A percentile compares a stretch with the other conserved stretches of the same genome.
Evolutionary conservation across 225 moss, liverwort and hornwort genomes (phyloP).

Genomic region (Lunularia cruciata): DNA sequence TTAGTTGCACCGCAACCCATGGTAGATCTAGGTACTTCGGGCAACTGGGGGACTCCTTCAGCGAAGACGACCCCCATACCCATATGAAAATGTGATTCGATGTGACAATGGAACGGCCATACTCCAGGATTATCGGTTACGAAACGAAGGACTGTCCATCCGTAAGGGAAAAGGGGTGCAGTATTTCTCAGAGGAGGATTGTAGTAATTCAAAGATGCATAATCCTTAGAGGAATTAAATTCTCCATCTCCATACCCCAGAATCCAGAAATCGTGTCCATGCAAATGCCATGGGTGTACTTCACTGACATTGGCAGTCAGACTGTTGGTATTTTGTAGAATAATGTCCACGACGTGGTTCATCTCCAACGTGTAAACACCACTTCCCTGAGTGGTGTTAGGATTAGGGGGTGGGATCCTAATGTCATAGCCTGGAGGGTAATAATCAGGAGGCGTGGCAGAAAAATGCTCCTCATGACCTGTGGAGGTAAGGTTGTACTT

Average conservation of each 20-base stretch:
- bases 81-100: constrained; percentile 55
- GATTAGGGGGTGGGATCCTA: constrained; percentile 25
- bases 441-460: constrained; percentile 21
- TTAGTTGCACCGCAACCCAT: constrained; percentile 31
- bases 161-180: constrained; percentile 54
- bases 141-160: constrained; percentile 60
- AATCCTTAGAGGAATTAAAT: constrained; percentile 32
- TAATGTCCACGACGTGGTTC: constrained; percentile 50
- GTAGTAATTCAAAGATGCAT: constrained; percentile 47
- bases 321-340: constrained; percentile 51
- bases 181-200: constrained; percentile 59
- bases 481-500: constrained; percentile 26
- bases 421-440: constrained; percentile 40
- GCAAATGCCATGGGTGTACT: constrained; percentile 66
- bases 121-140: constrained; percentile 64
- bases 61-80: constrained; percentile 68
- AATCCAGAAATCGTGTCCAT: constrained; percentile 68
- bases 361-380: constrained; percentile 34
- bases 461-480: constrained; percentile 21
- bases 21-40: constrained; percentile 5
- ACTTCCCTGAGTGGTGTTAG: constrained; percentile 32
- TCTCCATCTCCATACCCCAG: constrained; percentile 43
- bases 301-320: constrained; percentile 41
- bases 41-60: constrained; percentile 34
- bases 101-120: constrained; percentile 65